Percentiles rank a stretch among this genome's conserved stretches.
Evolutionary conservation across 2,329 filamentous ascomycete species (phyloP).

Genomic region (Paecilomyces dactylethromorphus): DNA sequence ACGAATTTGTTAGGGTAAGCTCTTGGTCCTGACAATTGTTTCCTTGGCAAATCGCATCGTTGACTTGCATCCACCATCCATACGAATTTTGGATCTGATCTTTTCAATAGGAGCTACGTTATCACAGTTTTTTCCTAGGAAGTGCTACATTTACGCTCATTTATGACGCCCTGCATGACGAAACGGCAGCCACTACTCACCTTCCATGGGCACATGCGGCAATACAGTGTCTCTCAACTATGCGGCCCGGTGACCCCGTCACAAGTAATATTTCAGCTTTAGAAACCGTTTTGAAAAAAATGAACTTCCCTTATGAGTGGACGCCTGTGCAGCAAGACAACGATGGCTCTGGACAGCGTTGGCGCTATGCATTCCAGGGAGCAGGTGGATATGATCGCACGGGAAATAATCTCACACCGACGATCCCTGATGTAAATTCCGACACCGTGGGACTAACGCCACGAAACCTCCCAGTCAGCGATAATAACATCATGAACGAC

Average conservation of each 20-base stretch:
- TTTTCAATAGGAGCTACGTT: slow-evolving; percentile 33
- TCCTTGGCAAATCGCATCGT: neutral
- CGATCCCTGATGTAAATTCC: neutral
- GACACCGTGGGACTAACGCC: neutral
- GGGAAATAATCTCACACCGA: neutral
- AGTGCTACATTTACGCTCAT: slow-evolving; percentile 37
- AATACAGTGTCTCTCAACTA: slow-evolving; percentile 29
- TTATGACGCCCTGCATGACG: slow-evolving; percentile 38
- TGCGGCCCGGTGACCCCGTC: slow-evolving; percentile 25
- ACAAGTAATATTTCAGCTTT: slow-evolving; percentile 22
- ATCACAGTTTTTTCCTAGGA: slow-evolving; percentile 39
- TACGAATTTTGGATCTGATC: neutral
- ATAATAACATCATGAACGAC: neutral
- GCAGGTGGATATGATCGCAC: neutral
- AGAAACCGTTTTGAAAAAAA: slow-evolving; percentile 24
- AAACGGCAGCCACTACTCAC: slow-evolving; percentile 28
- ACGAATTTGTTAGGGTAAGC: slow-evolving; percentile 34
- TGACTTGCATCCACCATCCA: neutral
- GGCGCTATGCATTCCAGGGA: neutral
- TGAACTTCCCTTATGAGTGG: slow-evolving; percentile 7
- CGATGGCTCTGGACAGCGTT: neutral
- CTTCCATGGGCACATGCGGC: slow-evolving; percentile 38
- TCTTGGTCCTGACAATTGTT: neutral
- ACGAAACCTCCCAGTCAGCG: neutral
- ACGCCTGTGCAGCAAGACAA: neutral